A percentile compares a stretch with the other conserved stretches of the same genome.
Conservation (phyloP, 768 basidiomycete genomes). For the Suillus occidentalis region DNA sequence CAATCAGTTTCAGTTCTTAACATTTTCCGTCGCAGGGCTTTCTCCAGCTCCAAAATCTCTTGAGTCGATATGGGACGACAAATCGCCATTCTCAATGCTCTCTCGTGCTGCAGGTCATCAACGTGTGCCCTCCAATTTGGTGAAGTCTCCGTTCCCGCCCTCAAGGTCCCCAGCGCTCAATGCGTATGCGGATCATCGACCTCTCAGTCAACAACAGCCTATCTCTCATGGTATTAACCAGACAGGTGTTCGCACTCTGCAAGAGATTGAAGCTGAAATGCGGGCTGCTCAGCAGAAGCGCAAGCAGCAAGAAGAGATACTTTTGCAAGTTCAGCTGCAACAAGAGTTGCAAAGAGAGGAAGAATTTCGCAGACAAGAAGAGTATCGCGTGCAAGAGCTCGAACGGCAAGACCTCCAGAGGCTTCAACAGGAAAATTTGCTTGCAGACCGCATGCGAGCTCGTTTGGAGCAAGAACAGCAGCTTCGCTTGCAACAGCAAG, state of each 20-base stretch:
- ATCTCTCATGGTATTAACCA: constrained; percentile 35
- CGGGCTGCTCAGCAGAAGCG: constrained; percentile 54
- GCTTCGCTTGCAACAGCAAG: constrained; percentile 37
- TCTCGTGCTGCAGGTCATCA: constrained; percentile 43
- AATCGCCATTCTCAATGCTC: constrained; percentile 70
- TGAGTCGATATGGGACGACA: constrained; percentile 83
- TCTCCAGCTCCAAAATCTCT: constrained; percentile 48
- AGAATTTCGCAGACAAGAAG: constrained; percentile 17
- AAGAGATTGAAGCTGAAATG: constrained; percentile 88
- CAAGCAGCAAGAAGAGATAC: constrained; percentile 38
- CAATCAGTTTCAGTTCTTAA: constrained; percentile 16
- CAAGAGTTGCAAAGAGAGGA: constrained; percentile 41
- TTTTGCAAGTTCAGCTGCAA: constrained; percentile 43
- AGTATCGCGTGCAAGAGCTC: constrained; percentile 28
- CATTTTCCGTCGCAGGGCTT: constrained; percentile 19
- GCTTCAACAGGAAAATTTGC: constrained; percentile 43
- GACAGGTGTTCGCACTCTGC: constrained; percentile 58
- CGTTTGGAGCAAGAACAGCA: constrained; percentile 33
- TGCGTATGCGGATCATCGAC: constrained; percentile 32
- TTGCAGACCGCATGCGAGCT: constrained; percentile 8
- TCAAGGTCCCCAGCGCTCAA: constrained; percentile 24
- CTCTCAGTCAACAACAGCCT: constrained; percentile 40
- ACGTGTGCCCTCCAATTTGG: constrained; percentile 21
- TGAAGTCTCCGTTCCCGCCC: constrained; percentile 23
- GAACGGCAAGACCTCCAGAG: constrained; percentile 40